Base-by-base conservation (phyloP, 371 early-diverging fungal species). In the Haplosporangium sp. region DNA sequence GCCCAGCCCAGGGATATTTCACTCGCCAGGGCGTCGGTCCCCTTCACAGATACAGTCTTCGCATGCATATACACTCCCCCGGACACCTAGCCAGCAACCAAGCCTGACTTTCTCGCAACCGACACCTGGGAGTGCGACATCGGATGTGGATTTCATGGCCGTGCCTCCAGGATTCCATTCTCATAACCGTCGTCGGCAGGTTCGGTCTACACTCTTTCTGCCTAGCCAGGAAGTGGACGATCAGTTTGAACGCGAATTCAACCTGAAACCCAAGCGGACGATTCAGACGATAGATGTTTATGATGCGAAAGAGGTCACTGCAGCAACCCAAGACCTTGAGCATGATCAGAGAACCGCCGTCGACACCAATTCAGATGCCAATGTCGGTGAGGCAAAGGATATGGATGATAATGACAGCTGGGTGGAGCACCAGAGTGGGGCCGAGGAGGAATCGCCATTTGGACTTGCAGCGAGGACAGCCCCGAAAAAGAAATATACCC, bases 101-200 rank as follows among this genome's bases (percentile, higher is more conserved):
- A 67, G 77, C 5, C 47, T 76, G 23, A 71, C 77, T 12, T 70
- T 76, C 50, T 76, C 77, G n/a, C 77, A 72, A 20, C 46, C 66
- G 1, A 68, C 80, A 4, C 73, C 73, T 20, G 73, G 65, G 13
- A 72, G 80, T 41, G 62, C 65, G 12, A 67, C 52, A 29, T 64
- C 80, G 0, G 80, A 79, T 6, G 58, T 38, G 4, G 69, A 65
- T 43, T 40, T 62, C 18, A 43, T 68, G 6, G 46, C 68, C 36
- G 69, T 79, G 2, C 73, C 80, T 0, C 64, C 80, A 14, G 80
- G 80, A 0, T 72, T 73, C 45, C 72, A 79, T 21, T 72, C 80
- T 10, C 73, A 68, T 16, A 55, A 72, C 53, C 64, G 73, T n/a
- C 65, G 69, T 10, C 68, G 73, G 1, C 68, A 47, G 10, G 65